These are phyloP conservation scores for Globisporangium apiculatum DNA, from an alignment of 352 stramenopile species.

Conservation along the genomic window DNA sequence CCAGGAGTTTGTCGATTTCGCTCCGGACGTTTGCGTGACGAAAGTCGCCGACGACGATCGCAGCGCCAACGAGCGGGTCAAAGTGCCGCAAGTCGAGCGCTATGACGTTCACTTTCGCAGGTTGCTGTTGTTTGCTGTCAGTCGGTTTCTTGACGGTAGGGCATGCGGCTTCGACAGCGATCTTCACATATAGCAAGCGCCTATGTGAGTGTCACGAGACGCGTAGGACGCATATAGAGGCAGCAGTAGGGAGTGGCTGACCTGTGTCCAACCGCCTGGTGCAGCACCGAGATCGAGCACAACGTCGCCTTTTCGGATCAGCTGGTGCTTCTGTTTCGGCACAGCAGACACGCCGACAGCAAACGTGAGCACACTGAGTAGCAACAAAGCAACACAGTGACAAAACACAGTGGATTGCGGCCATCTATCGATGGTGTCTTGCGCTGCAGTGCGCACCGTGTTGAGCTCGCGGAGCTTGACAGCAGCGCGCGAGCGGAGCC, in stretches of 20 bases:
- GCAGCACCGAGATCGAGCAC: conserved; percentile 82
- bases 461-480: conserved; percentile 85
- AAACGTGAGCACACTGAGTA: not conserved
- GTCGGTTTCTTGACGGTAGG: conserved; percentile 7
- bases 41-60: conserved; percentile 79
- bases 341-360: not conserved
- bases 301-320: conserved; percentile 55
- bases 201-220: no score
- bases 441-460: conserved; percentile 17
- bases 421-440: no score
- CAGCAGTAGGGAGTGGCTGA: conserved; percentile 8
- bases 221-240: not conserved
- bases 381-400: no score
- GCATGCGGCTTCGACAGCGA: conserved; percentile 53
- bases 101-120: conserved; percentile 36
- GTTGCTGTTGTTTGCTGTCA: conserved; percentile 9
- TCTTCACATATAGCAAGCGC: conserved; percentile 7
- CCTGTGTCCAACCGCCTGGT: conserved; percentile 81
- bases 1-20: conserved; percentile 47
- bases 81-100: conserved; percentile 72
- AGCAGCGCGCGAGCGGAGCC: conserved; percentile 69
- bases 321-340: conserved; percentile 45
- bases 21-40: conserved; percentile 42
- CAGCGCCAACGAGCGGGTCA: conserved; percentile 58
- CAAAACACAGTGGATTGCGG: no score